Evolutionary conservation across 805 yeast genomes (phyloP).

Genomic region (Metschnikowia santaceciliae): DNA sequence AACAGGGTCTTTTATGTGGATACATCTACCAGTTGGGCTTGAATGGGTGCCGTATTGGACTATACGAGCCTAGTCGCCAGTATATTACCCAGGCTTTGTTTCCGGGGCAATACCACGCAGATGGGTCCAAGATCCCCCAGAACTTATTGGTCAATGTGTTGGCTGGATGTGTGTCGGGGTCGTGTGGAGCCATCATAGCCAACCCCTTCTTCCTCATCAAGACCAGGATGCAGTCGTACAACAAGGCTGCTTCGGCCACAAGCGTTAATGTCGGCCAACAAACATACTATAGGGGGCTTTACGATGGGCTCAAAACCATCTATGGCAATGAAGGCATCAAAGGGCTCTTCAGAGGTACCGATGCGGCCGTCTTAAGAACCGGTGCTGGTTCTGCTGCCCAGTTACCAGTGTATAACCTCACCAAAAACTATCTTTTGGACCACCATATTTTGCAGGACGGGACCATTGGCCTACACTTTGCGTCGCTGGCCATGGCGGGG

Average conservation of each 20-base stretch:
- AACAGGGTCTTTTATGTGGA: constrained; percentile 86
- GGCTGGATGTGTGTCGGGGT: constrained; percentile 82
- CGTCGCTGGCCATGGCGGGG: constrained; percentile 76
- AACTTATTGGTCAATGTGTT: constrained; percentile 57
- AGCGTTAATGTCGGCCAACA: constrained; percentile 74
- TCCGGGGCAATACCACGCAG: constrained; percentile 44
- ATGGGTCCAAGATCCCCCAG: constrained; percentile 33
- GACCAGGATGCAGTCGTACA: constrained; percentile 95
- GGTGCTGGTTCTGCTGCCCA: constrained; percentile 96
- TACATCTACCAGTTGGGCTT: constrained; percentile 86
- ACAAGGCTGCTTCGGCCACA: constrained; percentile 40
- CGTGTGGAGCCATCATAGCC: constrained; percentile 83
- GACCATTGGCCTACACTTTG: constrained; percentile 59
- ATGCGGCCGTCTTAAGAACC: constrained; percentile 90
- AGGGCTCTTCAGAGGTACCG: constrained; percentile 87
- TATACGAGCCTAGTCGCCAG: constrained; percentile 84
- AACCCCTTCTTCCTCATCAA: constrained; percentile 91
- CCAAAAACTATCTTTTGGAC: constrained; percentile 59
- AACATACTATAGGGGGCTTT: constrained; percentile 71
- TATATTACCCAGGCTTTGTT: constrained; percentile 51
- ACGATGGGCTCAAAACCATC: constrained; percentile 65
- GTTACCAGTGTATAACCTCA: constrained; percentile 80
- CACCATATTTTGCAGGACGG: constrained; percentile 57
- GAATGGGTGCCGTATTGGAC: constrained; percentile 91
- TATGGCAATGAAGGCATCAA: constrained; percentile 63